A percentile compares a stretch with the other conserved stretches of the same genome.
Conservation (phyloP, 2,329 filamentous ascomycete genomes). For the Anthostomella pinea region DNA sequence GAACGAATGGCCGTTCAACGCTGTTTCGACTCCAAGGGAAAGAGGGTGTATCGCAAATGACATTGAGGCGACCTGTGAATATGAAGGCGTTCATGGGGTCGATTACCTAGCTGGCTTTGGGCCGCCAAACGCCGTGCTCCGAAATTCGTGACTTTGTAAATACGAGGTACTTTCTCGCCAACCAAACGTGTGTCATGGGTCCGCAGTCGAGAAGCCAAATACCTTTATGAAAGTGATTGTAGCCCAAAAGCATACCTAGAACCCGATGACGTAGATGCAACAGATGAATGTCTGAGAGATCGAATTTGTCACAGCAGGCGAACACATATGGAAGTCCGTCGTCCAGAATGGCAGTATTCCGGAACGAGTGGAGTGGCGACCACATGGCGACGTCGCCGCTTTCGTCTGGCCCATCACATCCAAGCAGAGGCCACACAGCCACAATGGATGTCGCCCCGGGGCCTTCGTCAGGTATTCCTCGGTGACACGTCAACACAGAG, state of each 20-base stretch:
- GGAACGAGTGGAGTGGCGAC: conserved; percentile 28
- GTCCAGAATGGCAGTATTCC: conserved; percentile 26
- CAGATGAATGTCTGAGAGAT: too few species aligned
- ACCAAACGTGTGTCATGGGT: too few species aligned
- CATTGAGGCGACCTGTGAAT: not conserved
- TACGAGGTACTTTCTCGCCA: too few species aligned
- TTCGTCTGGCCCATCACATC: conserved; percentile 16
- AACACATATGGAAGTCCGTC: conserved; percentile 12
- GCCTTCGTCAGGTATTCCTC: conserved; percentile 17
- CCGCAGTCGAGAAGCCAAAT: too few species aligned
- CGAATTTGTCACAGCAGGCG: conserved; percentile 13
- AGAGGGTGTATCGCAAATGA: not conserved
- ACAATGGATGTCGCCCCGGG: too few species aligned
- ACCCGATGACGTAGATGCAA: conserved; percentile 8
- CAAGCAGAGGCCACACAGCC: conserved; percentile 19
- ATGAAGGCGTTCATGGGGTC: not conserved
- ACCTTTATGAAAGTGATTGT: too few species aligned
- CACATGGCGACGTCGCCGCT: too few species aligned
- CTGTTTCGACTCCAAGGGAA: not conserved
- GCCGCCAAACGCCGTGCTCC: conserved; percentile 1
- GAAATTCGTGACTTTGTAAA: not conserved
- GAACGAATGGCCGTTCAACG: not conserved
- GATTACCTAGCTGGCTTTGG: not conserved
- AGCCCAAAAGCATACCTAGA: not conserved
- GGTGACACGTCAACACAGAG: conserved; percentile 30